Conservation (phyloP, 257 asterid species). For the Mitragyna speciosa region DNA sequence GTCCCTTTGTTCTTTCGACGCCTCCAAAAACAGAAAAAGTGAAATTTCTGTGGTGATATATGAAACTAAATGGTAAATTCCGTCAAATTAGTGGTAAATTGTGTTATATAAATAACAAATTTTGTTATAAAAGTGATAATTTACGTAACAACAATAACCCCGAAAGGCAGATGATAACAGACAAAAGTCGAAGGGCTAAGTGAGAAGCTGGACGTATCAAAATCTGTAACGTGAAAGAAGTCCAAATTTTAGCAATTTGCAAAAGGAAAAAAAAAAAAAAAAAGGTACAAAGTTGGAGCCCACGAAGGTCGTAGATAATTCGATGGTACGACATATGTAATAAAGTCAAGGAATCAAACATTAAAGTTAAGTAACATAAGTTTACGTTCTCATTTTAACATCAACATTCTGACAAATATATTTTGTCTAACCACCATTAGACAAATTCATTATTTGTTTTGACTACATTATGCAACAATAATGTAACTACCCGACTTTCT, state of each 20-base stretch:
- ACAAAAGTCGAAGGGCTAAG: neutral
- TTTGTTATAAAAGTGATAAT: no score
- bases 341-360: neutral
- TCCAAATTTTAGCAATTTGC: neutral
- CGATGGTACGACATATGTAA: neutral
- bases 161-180: neutral
- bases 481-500: neutral
- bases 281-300: neutral
- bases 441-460: neutral
- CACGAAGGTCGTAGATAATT: neutral
- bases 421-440: neutral
- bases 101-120: neutral
- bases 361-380: neutral
- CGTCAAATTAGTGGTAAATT: no score
- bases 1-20: no score
- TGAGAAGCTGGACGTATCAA: neutral
- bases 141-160: no score
- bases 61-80: no score
- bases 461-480: neutral
- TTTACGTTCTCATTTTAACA: neutral
- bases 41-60: no score
- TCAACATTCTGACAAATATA: neutral
- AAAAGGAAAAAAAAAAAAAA: neutral
- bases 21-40: no score
- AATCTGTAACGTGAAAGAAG: neutral